Base-by-base conservation (phyloP, 306 rosid species). In the Fragaria nilgerrensis region DNA sequence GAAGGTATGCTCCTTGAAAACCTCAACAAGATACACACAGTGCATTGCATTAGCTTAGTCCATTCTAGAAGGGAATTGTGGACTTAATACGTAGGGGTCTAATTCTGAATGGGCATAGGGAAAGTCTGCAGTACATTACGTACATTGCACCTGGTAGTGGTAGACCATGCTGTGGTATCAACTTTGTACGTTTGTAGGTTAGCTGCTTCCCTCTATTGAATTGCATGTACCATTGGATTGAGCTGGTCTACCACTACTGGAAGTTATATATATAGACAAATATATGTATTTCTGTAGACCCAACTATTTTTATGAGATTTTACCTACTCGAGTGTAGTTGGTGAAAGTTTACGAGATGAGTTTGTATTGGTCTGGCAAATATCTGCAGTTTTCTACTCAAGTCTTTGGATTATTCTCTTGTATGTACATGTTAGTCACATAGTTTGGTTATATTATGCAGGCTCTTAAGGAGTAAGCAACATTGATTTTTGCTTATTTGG, bases 1-100 rank as follows among this genome's bases (percentile, higher is more conserved):
- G 82, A 85, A 92, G 97, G 97, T 94, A 82, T 66, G 12, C 29
- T 19, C 14, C 25, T 39, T 17, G 76, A 11, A 23, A 23, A 14
- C 12, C 22, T 32, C 43, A 63, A 15, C 0, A 6, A 16, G 44
- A 34, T 34, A 5, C 2, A 22, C 12, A 4, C 37, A 25, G 17
- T 15, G 17, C 39, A 10, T 13, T 61, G 37, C 37, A 61, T 9
- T 13, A 61, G 34, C 37, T 27, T 27, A 61, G 29, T 56, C 12
- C 37, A 61, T 61, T 61, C 36, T 61, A 5, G 37, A 61, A 61
- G 34, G 66, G 37, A 27, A 7, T n/a, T 55, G 27, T 23, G 8
- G 61, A 55, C 13, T 55, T 9, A 3, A 55, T 55, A 25, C 27
- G 66, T 61, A 61, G 66, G 32, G 66, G 32, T 61, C 39, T 5